Base-by-base conservation (phyloP, 305 asterid species). In the Solanum aculeatissimum region DNA sequence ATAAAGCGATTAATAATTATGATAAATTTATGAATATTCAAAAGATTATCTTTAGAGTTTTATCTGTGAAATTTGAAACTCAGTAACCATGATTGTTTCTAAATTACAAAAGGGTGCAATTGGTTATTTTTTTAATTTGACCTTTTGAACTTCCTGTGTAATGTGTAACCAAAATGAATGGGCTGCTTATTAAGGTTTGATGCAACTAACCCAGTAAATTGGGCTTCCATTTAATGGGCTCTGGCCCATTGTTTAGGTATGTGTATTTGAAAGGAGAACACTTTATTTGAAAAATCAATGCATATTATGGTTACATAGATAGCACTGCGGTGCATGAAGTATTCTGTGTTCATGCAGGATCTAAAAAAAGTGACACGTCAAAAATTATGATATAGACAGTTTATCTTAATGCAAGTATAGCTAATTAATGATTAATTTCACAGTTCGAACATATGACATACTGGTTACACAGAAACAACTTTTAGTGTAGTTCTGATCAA, bases 401-500 rank as follows among this genome's bases (percentile, higher is more conserved):
- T 54, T 54, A 18, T 0, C 6, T 54, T 8, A 19, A 55, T 55
- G 1, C 62, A 54, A 19, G 62, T 21, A 19, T 18, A 54, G 6
- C 2, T 29, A 1, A 29, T 29, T 29, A 2, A 29, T 19, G 62
- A 19, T 5, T 1, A 2, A 55, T 55, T 55, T 0, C 25, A 55
- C 19, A 7, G 12, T 12, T 2, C 25, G 12, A 19, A 19, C 62
- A 7, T 19, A 0, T 55, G 19, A 18, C 1, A 0, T 55, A 55
- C 7, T 7, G 1, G 1, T 55, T 23, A 19, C 2, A 55, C 2
- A 19, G 0, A 55, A 5, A 19, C 1, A 19, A 55, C 2, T 55
- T 54, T 54, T 18, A 18, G 0, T 0, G 0, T 54, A 53, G 16
- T 7, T 0, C 21, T 6, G 0, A 53, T 16, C 0, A 1, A 54